Evolutionary conservation across 495 filamentous ascomycete genomes (phyloP), one percentile per base, ranked within the genome.

Genomic region (Trichoderma asperelloides): DNA sequence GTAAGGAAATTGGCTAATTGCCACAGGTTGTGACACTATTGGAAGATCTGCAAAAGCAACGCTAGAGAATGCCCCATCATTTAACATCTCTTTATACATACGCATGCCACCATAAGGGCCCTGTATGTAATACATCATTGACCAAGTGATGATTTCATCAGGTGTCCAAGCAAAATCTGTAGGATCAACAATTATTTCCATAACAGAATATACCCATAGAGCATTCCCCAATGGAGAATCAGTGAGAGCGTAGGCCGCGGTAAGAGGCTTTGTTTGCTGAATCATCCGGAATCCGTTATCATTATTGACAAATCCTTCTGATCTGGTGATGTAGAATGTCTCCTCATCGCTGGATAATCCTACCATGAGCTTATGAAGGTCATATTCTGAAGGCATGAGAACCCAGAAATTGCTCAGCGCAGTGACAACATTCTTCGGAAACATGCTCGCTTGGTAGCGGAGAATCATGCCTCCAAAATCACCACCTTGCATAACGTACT

Each of bases 141-240:
- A 74, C 84, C 84, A 86, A 0, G 81, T 84, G 47, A 85, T 66
- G 25, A 86, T 78, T 71, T 84, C 82, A 37, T 85, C 82, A 47
- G 83, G 81, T 0, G 81, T 83, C 82, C 83, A 87, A 0, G 76
- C 68, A 67, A 84, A 85, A 25, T 47, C 66, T 51, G 21, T 23
- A 43, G 85, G 82, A 0, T 81, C 78, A 80, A 82, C 84, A 64
- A 71, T 70, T 65, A 83, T 78, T 25, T 28, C 16, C 51, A 86
- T 72, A 66, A 85, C 84, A 62, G 85, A 82, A 67, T 81, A 83
- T 21, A 86, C 82, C 84, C 84, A 87, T 4, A 82, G 77, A 2
- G 85, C 73, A 18, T 86, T 70, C 12, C 74, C 82, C 2, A 84
- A 75, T 0, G 84, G 84, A 67, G 78, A 81, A 69, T 85, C 82